Percentiles rank a stretch among this genome's conserved stretches.
These are phyloP conservation scores for Conticribra guillardii DNA, from an alignment of 108 stramenopile genomes.

Conservation along the genomic window DNA sequence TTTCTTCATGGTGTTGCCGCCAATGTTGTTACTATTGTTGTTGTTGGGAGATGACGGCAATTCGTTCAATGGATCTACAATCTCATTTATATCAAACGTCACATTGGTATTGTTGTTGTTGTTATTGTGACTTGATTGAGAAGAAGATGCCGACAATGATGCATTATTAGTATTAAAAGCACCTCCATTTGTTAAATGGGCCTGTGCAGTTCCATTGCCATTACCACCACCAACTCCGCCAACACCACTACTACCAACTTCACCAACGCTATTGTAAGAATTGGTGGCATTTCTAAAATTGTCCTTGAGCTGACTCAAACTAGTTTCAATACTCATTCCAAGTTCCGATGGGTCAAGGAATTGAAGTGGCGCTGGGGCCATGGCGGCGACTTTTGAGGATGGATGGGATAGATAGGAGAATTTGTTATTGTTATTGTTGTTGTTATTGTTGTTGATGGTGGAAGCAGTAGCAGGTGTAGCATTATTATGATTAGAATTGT, in stretches of 20 bases:
- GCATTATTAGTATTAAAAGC: neutral
- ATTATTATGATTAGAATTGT: neutral
- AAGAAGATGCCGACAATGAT: neutral
- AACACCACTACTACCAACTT: no score
- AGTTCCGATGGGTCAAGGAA: constrained; percentile 51
- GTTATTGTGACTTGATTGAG: neutral
- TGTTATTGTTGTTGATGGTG: constrained; percentile 3
- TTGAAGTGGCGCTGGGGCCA: constrained; percentile 23
- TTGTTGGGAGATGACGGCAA: neutral
- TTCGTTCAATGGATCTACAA: neutral
- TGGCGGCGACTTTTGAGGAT: constrained; percentile 19
- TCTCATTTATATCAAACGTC: no score
- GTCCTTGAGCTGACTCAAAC: constrained; percentile 61
- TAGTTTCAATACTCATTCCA: constrained; percentile 55
- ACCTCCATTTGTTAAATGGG: neutral
- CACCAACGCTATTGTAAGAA: no score
- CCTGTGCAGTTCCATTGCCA: neutral
- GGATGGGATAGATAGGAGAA: constrained; percentile 26
- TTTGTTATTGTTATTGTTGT: constrained; percentile 6
- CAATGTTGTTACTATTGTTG: neutral
- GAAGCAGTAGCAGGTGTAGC: neutral
- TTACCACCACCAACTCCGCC: neutral
- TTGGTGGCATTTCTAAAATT: constrained; percentile 50
- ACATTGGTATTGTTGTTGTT: no score
- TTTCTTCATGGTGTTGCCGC: neutral